Percentiles rank a stretch among this genome's conserved stretches.
phyloP scores from a whole-genome alignment of 2,329 filamentous ascomycete genomes.

The Calonectria hongkongensis region DNA sequence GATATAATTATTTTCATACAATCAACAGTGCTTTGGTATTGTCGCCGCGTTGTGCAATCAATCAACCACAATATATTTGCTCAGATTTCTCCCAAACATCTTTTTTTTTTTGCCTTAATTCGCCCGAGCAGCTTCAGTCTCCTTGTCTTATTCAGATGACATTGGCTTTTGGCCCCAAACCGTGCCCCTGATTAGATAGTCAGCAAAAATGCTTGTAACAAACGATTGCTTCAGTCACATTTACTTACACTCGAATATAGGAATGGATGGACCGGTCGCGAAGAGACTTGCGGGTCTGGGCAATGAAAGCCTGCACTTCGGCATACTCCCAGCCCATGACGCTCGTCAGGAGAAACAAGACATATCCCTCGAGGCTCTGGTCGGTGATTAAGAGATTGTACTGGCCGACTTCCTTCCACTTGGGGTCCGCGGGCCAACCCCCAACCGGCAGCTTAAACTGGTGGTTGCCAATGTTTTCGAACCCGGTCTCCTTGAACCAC shows the following conservation, averaged over 20 bases:
- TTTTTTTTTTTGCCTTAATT: too few relatives aligned
- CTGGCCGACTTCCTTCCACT: slow-evolving; percentile 51
- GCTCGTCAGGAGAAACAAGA: slow-evolving; percentile 53
- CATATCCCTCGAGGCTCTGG: slow-evolving; percentile 58
- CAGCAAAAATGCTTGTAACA: not conserved
- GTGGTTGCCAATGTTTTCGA: slow-evolving; percentile 50
- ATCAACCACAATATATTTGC: too few relatives aligned
- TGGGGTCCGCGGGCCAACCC: slow-evolving; percentile 50
- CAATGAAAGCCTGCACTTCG: slow-evolving; percentile 50
- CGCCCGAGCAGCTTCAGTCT: not conserved
- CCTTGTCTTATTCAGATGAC: not conserved
- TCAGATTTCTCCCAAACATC: too few relatives aligned
- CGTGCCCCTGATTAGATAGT: not conserved
- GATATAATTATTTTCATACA: too few relatives aligned
- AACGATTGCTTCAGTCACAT: not conserved
- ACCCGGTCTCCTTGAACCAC: slow-evolving; percentile 52
- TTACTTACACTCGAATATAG: slow-evolving; percentile 52
- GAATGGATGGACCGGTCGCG: slow-evolving; percentile 48
- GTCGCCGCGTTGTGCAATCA: too few relatives aligned
- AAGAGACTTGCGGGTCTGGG: slow-evolving; percentile 52
- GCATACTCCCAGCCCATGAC: slow-evolving; percentile 54
- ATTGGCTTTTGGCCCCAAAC: slow-evolving; percentile 6
- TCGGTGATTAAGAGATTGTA: slow-evolving; percentile 57
- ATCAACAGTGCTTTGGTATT: too few relatives aligned
- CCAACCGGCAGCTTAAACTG: slow-evolving; percentile 53